phyloP scores from a whole-genome alignment of 495 filamentous ascomycete species.

The Lasiosphaeria hispida region DNA sequence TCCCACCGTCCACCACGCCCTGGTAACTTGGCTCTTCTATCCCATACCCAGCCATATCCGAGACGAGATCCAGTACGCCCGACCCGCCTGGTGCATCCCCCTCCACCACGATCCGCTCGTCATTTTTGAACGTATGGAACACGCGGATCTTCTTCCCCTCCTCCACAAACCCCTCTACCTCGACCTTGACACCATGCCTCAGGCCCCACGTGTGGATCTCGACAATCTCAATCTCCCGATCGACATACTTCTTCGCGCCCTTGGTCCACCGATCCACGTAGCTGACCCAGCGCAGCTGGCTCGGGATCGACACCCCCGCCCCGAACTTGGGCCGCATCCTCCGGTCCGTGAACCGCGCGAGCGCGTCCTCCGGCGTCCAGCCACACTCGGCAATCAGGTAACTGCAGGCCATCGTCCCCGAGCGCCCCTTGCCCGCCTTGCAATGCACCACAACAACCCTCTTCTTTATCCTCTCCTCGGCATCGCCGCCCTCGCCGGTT shows the following conservation, averaged over 20 bases:
- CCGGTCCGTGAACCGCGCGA: constrained; percentile 78
- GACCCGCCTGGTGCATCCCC: constrained; percentile 46
- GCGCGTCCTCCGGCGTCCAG: constrained; percentile 75
- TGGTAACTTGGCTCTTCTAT: constrained; percentile 23
- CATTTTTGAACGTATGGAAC: constrained; percentile 74
- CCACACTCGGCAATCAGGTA: constrained; percentile 90
- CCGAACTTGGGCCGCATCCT: constrained; percentile 90
- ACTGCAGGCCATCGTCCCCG: constrained; percentile 80
- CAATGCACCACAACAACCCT: constrained; percentile 91
- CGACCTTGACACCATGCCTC: constrained; percentile 81
- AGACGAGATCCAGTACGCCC: constrained; percentile 49
- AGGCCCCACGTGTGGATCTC: constrained; percentile 92
- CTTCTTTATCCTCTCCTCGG: constrained; percentile 25
- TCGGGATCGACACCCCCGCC: constrained; percentile 86
- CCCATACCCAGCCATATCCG: constrained; percentile 51
- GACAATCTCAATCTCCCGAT: constrained; percentile 76
- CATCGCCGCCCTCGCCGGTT: constrained; percentile 11
- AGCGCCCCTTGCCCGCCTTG: constrained; percentile 94
- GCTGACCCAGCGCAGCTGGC: constrained; percentile 81
- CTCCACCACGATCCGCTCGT: constrained; percentile 72
- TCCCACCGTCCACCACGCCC: constrained; percentile 10
- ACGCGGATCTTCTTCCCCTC: constrained; percentile 82
- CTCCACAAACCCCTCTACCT: constrained; percentile 80
- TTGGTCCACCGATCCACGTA: constrained; percentile 86
- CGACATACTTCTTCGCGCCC: constrained; percentile 73